Evolutionary conservation across 129 eudicot species (phyloP), one percentile per base, ranked within the genome.

Genomic region (Lactuca saligna): DNA sequence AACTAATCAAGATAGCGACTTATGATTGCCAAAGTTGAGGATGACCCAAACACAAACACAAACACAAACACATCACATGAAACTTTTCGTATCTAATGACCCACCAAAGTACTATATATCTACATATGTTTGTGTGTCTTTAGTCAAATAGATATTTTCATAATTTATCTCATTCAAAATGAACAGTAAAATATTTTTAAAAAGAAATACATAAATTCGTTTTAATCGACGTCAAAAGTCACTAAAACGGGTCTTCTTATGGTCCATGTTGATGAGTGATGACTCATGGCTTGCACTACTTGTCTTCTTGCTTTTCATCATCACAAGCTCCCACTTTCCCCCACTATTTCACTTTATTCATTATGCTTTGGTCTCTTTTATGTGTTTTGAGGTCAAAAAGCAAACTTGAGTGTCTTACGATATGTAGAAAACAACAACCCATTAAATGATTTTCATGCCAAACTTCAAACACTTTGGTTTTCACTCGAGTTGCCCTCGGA

Each of bases 241-340:
- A 65, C 59, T 71, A 51, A 57, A 63, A 74, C 56, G 61, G 56
- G 75, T 70, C 15, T 78, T 70, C 15, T 78, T 69, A 54, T 66
- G 75, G 49, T 53, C 76, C 72, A 63, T 51, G 48, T 58, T 58
- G 44, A 58, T 56, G 73, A 57, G 51, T 58, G 44, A 58, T 56
- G 73, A 57, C 50, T 60, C 68, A 70, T 57, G 70, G 56, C 38
- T 53, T 69, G 61, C 42, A 61, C 64, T 56, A 72, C 53, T 69
- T 61, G 17, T 35, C 72, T 79, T 65, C 79, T 63, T 62, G 49
- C 65, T 61, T 78, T 67, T 85, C 76, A 78, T 85, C 71, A 81
- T 85, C 84, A 78, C 67, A 77, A 72, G 61, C 67, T 74, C 56
- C 78, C 70, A 80, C 79, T 70, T 64, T 75, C 79, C 51, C 79